Percentiles rank a stretch among this genome's conserved stretches.
phyloP scores from a whole-genome alignment of 2,329 filamentous ascomycete genomes.

The Ascochyta pisi region DNA sequence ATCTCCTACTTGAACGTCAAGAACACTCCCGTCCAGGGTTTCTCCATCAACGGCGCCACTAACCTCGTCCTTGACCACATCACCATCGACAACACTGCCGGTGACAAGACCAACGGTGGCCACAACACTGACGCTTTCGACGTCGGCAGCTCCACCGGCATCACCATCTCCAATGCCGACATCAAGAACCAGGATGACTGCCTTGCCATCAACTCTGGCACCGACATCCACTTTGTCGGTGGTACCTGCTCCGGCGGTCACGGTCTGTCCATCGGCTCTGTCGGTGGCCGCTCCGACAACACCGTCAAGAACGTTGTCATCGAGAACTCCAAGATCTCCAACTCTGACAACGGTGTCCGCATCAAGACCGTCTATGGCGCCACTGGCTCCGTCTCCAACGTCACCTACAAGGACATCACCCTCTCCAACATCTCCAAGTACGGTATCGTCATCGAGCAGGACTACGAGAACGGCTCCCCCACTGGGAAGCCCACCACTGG shows the following conservation, averaged over 20 bases:
- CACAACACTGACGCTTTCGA: slow-evolving; percentile 67
- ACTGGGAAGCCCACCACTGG: slow-evolving; percentile 56
- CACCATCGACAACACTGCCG: slow-evolving; percentile 65
- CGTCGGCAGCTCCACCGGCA: slow-evolving; percentile 56
- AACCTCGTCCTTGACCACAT: slow-evolving; percentile 58
- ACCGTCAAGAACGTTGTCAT: slow-evolving; percentile 62
- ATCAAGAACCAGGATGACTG: slow-evolving; percentile 68
- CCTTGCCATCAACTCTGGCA: slow-evolving; percentile 65
- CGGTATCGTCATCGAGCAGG: slow-evolving; percentile 61
- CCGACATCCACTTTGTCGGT: slow-evolving; percentile 47
- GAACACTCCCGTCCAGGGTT: slow-evolving; percentile 63
- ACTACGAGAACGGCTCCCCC: slow-evolving; percentile 58
- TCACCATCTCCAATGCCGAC: slow-evolving; percentile 60
- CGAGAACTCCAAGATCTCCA: slow-evolving; percentile 54
- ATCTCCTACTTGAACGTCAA: slow-evolving; percentile 60
- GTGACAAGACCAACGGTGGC: slow-evolving; percentile 50
- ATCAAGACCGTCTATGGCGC: slow-evolving; percentile 63
- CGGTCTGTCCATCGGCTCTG: slow-evolving; percentile 65
- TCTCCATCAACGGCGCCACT: slow-evolving; percentile 55
- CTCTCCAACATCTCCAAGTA: slow-evolving; percentile 56
- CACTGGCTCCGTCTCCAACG: slow-evolving; percentile 59
- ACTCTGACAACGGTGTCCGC: slow-evolving; percentile 64
- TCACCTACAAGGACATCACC: slow-evolving; percentile 57
- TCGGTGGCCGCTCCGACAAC: slow-evolving; percentile 65
- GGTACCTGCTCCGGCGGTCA: slow-evolving; percentile 61